phyloP scores from a whole-genome alignment of 768 basidiomycete genomes.

The Pleurotus pulmonarius region DNA sequence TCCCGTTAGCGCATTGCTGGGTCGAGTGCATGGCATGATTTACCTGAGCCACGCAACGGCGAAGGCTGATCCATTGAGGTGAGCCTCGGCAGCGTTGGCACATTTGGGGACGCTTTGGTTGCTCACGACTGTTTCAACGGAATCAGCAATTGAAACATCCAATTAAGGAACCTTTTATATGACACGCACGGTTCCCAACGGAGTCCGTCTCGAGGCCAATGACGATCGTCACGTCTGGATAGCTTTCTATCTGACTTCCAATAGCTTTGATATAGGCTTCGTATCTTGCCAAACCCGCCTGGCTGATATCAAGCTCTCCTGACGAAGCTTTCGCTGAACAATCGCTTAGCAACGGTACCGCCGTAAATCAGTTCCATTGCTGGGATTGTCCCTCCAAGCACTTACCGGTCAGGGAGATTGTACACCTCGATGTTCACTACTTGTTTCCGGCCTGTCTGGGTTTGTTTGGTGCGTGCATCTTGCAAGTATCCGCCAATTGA shows the following conservation, averaged over 20 bases:
- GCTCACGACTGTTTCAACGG: constrained; percentile 15
- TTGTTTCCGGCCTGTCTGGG: constrained; percentile 13
- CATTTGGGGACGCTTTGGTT: constrained; percentile 25
- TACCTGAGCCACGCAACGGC: constrained; percentile 22
- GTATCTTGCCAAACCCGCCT: constrained; percentile 26
- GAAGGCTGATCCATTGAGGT: constrained; percentile 21
- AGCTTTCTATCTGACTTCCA: constrained; percentile 15
- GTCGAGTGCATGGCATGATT: not conserved
- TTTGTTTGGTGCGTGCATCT: constrained; percentile 4
- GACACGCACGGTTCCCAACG: constrained; percentile 20
- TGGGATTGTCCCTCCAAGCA: no score
- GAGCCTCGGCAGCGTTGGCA: constrained; percentile 23
- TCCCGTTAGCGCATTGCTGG: not conserved
- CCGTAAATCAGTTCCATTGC: not conserved
- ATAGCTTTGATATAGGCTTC: constrained; percentile 26
- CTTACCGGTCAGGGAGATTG: constrained; percentile 25
- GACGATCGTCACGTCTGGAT: constrained; percentile 21
- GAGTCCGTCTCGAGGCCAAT: constrained; percentile 29
- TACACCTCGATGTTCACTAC: constrained; percentile 29
- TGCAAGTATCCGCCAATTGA: not conserved
- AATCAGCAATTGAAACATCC: not conserved
- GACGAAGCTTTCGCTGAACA: constrained; percentile 28
- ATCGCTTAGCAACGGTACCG: constrained; percentile 14
- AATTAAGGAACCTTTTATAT: not conserved
- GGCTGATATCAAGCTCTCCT: constrained; percentile 24